Evolutionary conservation across 177 flowering plant species (phyloP).

Genomic region (Vitis hybrid): DNA sequence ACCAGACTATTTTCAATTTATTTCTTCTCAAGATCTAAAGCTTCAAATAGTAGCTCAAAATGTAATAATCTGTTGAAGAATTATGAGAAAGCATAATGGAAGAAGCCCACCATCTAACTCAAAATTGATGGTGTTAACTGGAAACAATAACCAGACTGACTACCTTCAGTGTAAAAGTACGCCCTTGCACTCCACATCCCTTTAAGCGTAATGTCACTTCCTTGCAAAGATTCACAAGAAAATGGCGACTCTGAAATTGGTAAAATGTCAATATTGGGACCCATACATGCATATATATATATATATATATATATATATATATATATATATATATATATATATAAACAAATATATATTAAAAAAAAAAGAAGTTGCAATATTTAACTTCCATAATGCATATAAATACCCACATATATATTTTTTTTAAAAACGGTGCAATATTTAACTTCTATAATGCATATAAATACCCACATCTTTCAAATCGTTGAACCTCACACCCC

Average conservation of each 20-base stretch:
- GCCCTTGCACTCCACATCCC: constrained; percentile 80
- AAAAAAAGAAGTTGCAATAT: background rate
- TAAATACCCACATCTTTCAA: constrained; percentile 66
- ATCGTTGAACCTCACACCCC: constrained; percentile 94
- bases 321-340: too few species aligned
- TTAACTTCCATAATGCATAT: background rate
- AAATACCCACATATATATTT: constrained; percentile 49
- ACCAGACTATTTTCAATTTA: background rate
- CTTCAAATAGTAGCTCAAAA: background rate
- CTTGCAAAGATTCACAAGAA: constrained; percentile 76
- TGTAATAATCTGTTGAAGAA: too few species aligned
- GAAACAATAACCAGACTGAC: background rate
- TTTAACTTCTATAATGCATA: background rate
- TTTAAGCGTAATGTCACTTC: constrained; percentile 89
- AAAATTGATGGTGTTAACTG: too few species aligned
- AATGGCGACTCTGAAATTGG: constrained; percentile 53
- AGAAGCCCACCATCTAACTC: background rate
- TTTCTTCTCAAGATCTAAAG: background rate
- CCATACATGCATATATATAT: background rate
- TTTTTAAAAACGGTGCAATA: background rate
- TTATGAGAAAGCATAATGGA: background rate
- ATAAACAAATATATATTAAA: background rate
- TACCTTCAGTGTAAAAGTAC: constrained; percentile 86
- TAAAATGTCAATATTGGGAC: background rate
- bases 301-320: too few species aligned